These are phyloP conservation scores for Tothia fuscella DNA, from an alignment of 2,329 filamentous ascomycete genomes.

Conservation along the genomic window DNA sequence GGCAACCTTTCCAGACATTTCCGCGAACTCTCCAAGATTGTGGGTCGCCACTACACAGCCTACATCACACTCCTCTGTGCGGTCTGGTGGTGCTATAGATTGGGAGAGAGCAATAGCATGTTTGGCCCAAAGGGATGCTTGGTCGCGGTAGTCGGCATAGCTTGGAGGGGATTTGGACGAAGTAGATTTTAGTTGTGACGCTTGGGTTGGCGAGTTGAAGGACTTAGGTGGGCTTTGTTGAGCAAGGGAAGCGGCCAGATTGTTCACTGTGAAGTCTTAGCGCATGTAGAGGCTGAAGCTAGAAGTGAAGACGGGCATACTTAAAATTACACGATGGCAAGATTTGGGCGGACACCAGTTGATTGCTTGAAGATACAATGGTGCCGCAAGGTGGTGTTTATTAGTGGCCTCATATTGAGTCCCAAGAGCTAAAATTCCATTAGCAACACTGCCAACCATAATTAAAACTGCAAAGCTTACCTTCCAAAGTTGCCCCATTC, in stretches of 20 bases:
- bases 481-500: constrained; percentile 62
- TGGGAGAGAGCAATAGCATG: constrained; percentile 60
- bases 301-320: constrained; percentile 37
- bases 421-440: constrained; percentile 48
- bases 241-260: constrained; percentile 60
- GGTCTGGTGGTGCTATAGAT: constrained; percentile 51
- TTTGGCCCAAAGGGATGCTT: constrained; percentile 65
- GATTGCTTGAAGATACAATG: constrained; percentile 76
- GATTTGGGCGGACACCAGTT: constrained; percentile 49
- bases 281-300: background rate
- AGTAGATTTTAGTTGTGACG: constrained; percentile 22
- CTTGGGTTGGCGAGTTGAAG: constrained; percentile 17
- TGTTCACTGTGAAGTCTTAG: constrained; percentile 50
- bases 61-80: constrained; percentile 69
- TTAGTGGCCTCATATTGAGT: constrained; percentile 62
- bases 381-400: constrained; percentile 69
- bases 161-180: constrained; percentile 34
- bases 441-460: constrained; percentile 25
- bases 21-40: constrained; percentile 74
- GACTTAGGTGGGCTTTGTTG: constrained; percentile 39
- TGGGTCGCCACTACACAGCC: constrained; percentile 76
- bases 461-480: constrained; percentile 28
- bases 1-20: constrained; percentile 53
- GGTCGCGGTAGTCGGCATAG: constrained; percentile 35
- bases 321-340: constrained; percentile 73